Conservation (phyloP, 345 rosid genomes). For the Mercurialis annua region DNA sequence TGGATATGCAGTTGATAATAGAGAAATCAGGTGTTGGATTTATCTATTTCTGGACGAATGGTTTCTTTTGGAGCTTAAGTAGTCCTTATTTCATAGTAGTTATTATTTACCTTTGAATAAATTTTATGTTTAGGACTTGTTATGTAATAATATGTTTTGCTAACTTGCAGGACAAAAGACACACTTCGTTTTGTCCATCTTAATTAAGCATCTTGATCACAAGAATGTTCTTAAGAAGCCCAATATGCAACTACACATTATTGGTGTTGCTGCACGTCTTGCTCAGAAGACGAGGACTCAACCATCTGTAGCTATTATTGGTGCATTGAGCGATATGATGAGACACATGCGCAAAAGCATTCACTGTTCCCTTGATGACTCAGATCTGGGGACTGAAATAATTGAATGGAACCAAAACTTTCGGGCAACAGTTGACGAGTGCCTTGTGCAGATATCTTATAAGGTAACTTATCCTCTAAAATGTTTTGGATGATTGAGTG, state of each 20-base stretch:
- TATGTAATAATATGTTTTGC: neutral
- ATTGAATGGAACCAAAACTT: slow-evolving; percentile 54
- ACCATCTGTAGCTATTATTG: slow-evolving; percentile 56
- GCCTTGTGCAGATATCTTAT: slow-evolving; percentile 55
- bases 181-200: slow-evolving; percentile 56
- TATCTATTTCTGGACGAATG: slow-evolving; percentile 1
- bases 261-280: slow-evolving; percentile 52
- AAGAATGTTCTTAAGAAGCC: slow-evolving; percentile 65
- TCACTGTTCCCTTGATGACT: slow-evolving; percentile 64
- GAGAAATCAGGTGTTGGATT: slow-evolving; percentile 58
- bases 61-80: slow-evolving; percentile 6
- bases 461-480: slow-evolving; percentile 40
- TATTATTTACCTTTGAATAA: neutral
- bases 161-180: slow-evolving; percentile 53
- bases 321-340: slow-evolving; percentile 72
- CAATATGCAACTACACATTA: slow-evolving; percentile 60
- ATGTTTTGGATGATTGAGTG: neutral
- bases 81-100: neutral
- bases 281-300: slow-evolving; percentile 51
- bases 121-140: neutral
- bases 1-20: slow-evolving; percentile 52
- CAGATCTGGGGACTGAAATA: slow-evolving; percentile 56
- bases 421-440: slow-evolving; percentile 58
- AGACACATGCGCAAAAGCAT: slow-evolving; percentile 73
- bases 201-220: slow-evolving; percentile 74